A percentile compares a stretch with the other conserved stretches of the same genome.
Conservation (phyloP, 495 filamentous ascomycete species). For the Aspergillus ellipticus region DNA sequence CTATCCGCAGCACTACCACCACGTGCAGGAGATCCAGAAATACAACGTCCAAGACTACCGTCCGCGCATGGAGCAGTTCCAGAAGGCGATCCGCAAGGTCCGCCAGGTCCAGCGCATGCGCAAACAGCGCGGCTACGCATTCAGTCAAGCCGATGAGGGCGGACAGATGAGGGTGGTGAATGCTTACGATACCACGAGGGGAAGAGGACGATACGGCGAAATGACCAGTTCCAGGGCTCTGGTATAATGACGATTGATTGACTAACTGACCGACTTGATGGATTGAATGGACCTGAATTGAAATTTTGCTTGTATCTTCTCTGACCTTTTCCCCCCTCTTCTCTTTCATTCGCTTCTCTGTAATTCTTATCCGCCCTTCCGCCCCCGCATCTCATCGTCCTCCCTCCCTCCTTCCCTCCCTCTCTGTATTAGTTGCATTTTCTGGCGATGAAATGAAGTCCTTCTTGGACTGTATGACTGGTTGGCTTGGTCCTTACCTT, state of each 20-base stretch:
- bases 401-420: background rate
- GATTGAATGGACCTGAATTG: background rate
- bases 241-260: slow-evolving; percentile 27
- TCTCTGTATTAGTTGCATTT: background rate
- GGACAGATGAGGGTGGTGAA: slow-evolving; percentile 78
- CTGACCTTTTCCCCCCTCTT: slow-evolving; percentile 17
- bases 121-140: slow-evolving; percentile 97
- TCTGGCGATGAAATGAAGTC: background rate
- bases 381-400: background rate
- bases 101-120: slow-evolving; percentile 98
- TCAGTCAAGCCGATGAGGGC: slow-evolving; percentile 94
- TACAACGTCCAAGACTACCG: slow-evolving; percentile 99
- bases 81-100: slow-evolving; percentile 98
- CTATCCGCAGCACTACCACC: slow-evolving; percentile 91
- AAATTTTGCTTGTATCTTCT: slow-evolving; percentile 12
- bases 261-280: background rate
- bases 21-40: slow-evolving; percentile 99
- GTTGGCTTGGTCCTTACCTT: background rate
- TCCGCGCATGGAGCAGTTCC: slow-evolving; percentile 99
- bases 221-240: slow-evolving; percentile 72
- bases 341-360: slow-evolving; percentile 14
- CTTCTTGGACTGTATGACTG: background rate
- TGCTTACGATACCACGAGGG: slow-evolving; percentile 93
- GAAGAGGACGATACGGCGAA: slow-evolving; percentile 90
- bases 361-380: slow-evolving; percentile 1